These are phyloP conservation scores for Neurospora sp. DNA, from an alignment of 495 filamentous ascomycete species.

Conservation along the genomic window DNA sequence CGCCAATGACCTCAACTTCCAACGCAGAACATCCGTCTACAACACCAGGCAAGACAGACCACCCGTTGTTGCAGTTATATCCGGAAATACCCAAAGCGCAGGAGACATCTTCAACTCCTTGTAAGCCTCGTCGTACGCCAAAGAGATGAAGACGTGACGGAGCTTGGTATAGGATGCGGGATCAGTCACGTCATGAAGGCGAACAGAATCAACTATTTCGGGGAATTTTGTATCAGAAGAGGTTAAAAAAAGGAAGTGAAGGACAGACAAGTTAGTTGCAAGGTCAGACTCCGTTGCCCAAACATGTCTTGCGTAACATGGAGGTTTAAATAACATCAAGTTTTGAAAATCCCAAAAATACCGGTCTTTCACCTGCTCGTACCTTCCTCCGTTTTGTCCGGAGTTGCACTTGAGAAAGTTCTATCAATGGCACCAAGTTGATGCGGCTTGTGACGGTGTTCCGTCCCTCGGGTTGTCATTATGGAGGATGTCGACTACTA, in stretches of 20 bases:
- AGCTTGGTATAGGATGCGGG: background rate
- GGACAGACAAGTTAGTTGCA: background rate
- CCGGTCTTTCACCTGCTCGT: background rate
- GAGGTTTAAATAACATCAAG: background rate
- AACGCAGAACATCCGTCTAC: background rate
- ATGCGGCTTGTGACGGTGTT: background rate
- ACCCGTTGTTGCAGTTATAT: background rate
- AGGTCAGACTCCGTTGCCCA: background rate
- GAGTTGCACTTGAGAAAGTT: background rate
- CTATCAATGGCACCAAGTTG: background rate
- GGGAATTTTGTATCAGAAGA: background rate
- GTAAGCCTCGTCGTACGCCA: background rate
- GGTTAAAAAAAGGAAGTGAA: background rate
- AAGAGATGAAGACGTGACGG: background rate
- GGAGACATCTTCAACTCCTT: background rate
- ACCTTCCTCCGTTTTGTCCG: background rate
- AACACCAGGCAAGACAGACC: background rate
- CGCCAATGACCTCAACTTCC: background rate
- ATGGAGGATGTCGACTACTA: background rate
- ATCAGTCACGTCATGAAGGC: background rate
- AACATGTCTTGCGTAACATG: background rate
- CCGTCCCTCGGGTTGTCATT: background rate
- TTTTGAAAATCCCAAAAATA: background rate
- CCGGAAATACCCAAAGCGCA: background rate
- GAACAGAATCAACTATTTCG: background rate